A percentile compares a stretch with the other conserved stretches of the same genome.
Evolutionary conservation across 1,139 yeast species (phyloP).

Genomic region (Geotrichum aggregatum): DNA sequence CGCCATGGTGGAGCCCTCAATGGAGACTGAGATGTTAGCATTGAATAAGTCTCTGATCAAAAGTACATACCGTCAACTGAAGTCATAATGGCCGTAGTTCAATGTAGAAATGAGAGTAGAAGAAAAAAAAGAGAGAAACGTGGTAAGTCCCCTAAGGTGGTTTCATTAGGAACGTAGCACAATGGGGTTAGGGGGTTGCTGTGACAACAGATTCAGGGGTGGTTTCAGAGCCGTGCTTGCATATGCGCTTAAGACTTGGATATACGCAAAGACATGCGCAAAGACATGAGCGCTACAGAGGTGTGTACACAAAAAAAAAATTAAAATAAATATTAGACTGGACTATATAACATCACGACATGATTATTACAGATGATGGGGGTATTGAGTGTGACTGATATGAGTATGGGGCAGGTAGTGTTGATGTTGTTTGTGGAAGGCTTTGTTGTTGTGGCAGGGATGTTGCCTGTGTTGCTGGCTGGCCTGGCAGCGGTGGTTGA

Average conservation of each 20-base stretch:
- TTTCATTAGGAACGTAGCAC: background rate
- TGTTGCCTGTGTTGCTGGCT: background rate
- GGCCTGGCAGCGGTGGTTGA: background rate
- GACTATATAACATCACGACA: slow-evolving; percentile 2
- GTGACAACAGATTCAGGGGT: slow-evolving; percentile 15
- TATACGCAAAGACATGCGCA: too few species aligned
- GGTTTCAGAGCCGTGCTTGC: too few species aligned
- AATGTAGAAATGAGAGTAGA: background rate
- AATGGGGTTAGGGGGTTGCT: slow-evolving; percentile 1
- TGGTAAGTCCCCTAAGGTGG: background rate
- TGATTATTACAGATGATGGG: slow-evolving; percentile 2
- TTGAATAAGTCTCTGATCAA: background rate
- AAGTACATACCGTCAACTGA: slow-evolving; percentile 18
- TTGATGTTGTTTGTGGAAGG: slow-evolving; percentile 63
- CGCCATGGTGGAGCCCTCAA: slow-evolving; percentile 17
- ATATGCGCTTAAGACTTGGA: background rate
- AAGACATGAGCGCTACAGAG: too few species aligned
- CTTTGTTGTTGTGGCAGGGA: slow-evolving; percentile 46
- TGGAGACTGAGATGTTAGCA: background rate
- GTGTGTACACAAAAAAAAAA: background rate
- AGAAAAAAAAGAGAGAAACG: background rate
- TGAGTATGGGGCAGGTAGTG: slow-evolving; percentile 64
- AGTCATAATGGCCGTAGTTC: slow-evolving; percentile 5
- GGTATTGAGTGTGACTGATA: background rate
- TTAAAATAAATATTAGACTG: background rate